Evolutionary conservation across 2,329 filamentous ascomycete species (phyloP).

Genomic region (Scedosporium dehoogii): DNA sequence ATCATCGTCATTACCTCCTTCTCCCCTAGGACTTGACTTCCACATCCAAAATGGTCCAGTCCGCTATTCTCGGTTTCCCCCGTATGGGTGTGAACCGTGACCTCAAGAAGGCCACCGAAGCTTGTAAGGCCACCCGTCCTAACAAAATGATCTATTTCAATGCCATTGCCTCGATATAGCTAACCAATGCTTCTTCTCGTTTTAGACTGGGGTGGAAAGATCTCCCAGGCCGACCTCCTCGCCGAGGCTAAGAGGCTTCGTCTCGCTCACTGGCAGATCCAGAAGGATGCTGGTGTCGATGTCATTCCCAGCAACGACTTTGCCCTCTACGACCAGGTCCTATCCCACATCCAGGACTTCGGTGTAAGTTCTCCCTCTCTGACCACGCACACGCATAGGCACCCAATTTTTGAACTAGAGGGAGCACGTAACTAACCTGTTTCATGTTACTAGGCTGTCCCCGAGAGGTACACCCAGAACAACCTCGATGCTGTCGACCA

Average conservation of each 20-base stretch:
- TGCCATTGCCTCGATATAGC: not conserved
- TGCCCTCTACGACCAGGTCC: constrained; percentile 94
- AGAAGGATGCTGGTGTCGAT: constrained; percentile 96
- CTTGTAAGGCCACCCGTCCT: constrained; percentile 46
- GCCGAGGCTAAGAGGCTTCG: constrained; percentile 94
- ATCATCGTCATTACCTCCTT: not conserved
- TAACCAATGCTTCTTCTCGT: constrained; percentile 22
- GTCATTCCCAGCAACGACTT: constrained; percentile 99
- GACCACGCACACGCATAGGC: not conserved
- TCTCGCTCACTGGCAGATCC: constrained; percentile 97
- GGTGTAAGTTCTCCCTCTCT: constrained; percentile 52
- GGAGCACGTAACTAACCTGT: constrained; percentile 5
- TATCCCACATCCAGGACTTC: constrained; percentile 97
- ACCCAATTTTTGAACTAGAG: not conserved
- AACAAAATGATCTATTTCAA: not conserved
- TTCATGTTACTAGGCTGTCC: constrained; percentile 54
- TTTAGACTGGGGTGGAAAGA: constrained; percentile 77
- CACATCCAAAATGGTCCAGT: constrained; percentile 49
- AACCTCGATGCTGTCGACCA: constrained; percentile 82
- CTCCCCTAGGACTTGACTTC: constrained; percentile 10
- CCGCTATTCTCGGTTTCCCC: constrained; percentile 91
- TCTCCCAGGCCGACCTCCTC: constrained; percentile 83
- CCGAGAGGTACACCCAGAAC: constrained; percentile 87
- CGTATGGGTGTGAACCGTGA: constrained; percentile 98
- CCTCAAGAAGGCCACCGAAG: constrained; percentile 99